Evolutionary conservation across 192 early-diverging fungal genomes (phyloP).

Genomic region (Coemansia sp.): DNA sequence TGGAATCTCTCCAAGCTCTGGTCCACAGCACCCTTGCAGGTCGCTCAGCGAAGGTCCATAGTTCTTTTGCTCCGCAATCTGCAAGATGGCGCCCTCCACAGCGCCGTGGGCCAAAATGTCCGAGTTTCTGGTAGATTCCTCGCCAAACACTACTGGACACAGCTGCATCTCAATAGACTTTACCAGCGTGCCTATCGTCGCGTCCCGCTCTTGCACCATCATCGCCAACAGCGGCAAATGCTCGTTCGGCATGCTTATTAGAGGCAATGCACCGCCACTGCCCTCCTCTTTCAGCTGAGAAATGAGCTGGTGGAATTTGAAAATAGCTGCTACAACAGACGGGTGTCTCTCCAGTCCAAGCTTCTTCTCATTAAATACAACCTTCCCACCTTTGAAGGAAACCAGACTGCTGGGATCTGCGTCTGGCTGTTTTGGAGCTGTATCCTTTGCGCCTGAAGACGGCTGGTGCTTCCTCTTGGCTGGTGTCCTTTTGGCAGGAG

Average conservation of each 20-base stretch:
- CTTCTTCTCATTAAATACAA: constrained; percentile 36
- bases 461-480: neutral
- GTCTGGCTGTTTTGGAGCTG: neutral
- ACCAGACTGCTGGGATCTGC: constrained; percentile 3
- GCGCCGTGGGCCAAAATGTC: constrained; percentile 30
- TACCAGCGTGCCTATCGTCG: constrained; percentile 24
- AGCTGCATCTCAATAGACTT: constrained; percentile 39
- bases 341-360: constrained; percentile 47
- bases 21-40: constrained; percentile 11
- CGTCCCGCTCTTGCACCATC: constrained; percentile 48
- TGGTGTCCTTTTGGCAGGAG: neutral
- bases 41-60: constrained; percentile 40
- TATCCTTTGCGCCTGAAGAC: neutral
- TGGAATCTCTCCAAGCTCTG: constrained; percentile 25
- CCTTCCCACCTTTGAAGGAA: constrained; percentile 38
- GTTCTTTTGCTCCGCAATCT: constrained; percentile 39
- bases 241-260: constrained; percentile 25
- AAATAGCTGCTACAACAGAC: constrained; percentile 37
- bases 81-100: constrained; percentile 21
- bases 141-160: constrained; percentile 47
- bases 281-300: constrained; percentile 25
- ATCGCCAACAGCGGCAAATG: constrained; percentile 42
- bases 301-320: constrained; percentile 46
- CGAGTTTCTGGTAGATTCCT: constrained; percentile 21
- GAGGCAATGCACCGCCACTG: constrained; percentile 15